These are phyloP conservation scores for Kluyveromyces sp. DNA, from an alignment of 1,139 yeast genomes.

Conservation along the genomic window DNA sequence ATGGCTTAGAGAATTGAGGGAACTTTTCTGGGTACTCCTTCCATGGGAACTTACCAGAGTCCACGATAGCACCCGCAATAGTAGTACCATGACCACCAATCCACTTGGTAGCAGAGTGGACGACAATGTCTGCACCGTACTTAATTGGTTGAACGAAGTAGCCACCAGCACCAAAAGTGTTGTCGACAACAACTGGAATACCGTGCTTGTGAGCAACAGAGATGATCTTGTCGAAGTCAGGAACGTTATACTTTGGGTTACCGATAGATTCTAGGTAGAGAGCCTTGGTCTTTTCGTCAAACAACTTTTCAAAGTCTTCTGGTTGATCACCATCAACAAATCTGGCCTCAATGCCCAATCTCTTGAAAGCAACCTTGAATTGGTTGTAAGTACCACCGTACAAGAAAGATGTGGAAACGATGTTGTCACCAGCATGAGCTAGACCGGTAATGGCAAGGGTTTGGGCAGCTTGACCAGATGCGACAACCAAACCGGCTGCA, in stretches of 20 bases:
- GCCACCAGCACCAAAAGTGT: constrained; percentile 98
- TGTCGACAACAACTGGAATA: constrained; percentile 87
- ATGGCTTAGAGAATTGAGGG: constrained; percentile 86
- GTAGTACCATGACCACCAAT: constrained; percentile 97
- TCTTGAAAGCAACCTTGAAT: constrained; percentile 83
- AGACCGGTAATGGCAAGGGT: constrained; percentile 74
- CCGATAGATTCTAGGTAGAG: constrained; percentile 87
- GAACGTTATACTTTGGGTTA: constrained; percentile 87
- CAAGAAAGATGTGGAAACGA: constrained; percentile 77
- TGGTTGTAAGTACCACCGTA: constrained; percentile 97
- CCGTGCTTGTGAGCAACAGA: constrained; percentile 82
- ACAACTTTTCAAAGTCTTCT: constrained; percentile 61
- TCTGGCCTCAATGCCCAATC: constrained; percentile 76
- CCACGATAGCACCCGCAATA: constrained; percentile 85
- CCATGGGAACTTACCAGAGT: constrained; percentile 92
- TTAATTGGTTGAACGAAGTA: constrained; percentile 76
- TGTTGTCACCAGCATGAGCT: constrained; percentile 84
- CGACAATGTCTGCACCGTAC: constrained; percentile 79
- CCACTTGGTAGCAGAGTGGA: constrained; percentile 96
- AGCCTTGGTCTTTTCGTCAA: constrained; percentile 84
- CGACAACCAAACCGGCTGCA: constrained; percentile 78
- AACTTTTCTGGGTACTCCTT: constrained; percentile 72
- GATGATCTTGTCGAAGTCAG: constrained; percentile 75
- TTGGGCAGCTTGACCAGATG: constrained; percentile 96
- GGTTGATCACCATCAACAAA: constrained; percentile 74